Base-by-base conservation (phyloP, 108 stramenopile genomes). In the Skeletonema costatum region DNA sequence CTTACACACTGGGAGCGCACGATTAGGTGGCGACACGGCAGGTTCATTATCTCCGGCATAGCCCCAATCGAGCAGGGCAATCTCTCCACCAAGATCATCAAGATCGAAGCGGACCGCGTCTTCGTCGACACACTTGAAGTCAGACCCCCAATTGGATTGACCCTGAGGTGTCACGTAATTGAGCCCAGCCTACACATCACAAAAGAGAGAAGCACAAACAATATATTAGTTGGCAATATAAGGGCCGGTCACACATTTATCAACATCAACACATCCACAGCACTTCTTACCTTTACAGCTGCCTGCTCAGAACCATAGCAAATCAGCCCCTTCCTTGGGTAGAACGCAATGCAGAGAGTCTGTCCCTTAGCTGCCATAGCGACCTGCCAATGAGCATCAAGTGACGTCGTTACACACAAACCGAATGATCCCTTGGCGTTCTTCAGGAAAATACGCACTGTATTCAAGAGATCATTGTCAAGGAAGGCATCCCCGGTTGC, bases 261-360 rank as follows among this genome's bases (percentile, higher is more conserved):
- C 2, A 51, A 21, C 4, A 19, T 19, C 50, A 51, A 21, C 50
- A 19, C 50, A 0, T 4, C 50, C 9, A 4, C 50, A 51, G 14
- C 50, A 51, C 19, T 51, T 21, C 70, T 70, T 36, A 70, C 70
- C 70, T 72, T 92, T 1, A 89, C 88, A 11, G 91, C 88, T 11
- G 88, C 91, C 74, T 89, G 91, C 56, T 92, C 91, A 14, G 85
- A 86, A 33, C 88, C 91, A 67, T 78, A 92, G 39, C 83, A 87
- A 64, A 92, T 80, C 5, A 89, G 14, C 11, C 87, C 88, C 70
- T 92, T 92, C 21, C 64, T 50, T 1, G 91, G 91, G 71, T 88
- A 92, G 70, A 92, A 87, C 25, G 84, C 88, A 56, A 92, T 62
- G 0, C 81, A 87, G 63, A 88, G 84, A 14, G 86, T 87, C 70